A percentile compares a stretch with the other conserved stretches of the same genome.
Evolutionary conservation across 306 rosid species (phyloP).

Genomic region (Prunus padus): DNA sequence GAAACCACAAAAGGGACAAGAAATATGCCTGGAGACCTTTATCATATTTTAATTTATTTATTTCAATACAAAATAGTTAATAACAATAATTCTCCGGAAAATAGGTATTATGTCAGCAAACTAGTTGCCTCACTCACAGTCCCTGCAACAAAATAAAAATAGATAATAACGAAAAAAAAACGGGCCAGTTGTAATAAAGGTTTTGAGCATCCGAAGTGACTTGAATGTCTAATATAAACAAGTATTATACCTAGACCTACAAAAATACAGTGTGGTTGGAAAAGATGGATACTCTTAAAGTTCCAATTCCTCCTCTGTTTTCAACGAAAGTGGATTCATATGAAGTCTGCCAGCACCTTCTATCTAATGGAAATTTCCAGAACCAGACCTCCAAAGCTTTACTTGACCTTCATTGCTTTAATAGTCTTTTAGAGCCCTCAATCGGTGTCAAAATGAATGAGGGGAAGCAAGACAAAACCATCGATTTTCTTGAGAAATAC

Average conservation of each 20-base stretch:
- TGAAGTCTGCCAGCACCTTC: not conserved
- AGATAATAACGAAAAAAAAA: not conserved
- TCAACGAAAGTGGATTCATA: not conserved
- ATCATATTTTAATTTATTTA: not conserved
- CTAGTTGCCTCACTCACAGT: not conserved
- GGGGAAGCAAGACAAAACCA: not conserved
- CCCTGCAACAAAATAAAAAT: not conserved
- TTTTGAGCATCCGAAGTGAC: not conserved
- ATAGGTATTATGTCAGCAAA: not conserved
- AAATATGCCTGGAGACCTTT: not conserved
- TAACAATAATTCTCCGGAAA: not conserved
- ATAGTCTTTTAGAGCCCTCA: not conserved
- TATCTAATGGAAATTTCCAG: not conserved
- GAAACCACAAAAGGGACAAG: too few relatives aligned
- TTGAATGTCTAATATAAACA: not conserved
- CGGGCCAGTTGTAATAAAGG: not conserved
- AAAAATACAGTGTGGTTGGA: not conserved
- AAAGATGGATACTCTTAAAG: not conserved
- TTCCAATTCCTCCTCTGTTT: not conserved
- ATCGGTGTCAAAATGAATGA: not conserved
- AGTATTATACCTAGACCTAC: not conserved
- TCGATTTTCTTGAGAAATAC: not conserved
- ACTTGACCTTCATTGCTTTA: not conserved
- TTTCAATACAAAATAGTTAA: not conserved
- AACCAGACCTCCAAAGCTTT: not conserved